Evolutionary conservation across 352 stramenopile genomes (phyloP).

Genomic region (Pythium sp.): DNA sequence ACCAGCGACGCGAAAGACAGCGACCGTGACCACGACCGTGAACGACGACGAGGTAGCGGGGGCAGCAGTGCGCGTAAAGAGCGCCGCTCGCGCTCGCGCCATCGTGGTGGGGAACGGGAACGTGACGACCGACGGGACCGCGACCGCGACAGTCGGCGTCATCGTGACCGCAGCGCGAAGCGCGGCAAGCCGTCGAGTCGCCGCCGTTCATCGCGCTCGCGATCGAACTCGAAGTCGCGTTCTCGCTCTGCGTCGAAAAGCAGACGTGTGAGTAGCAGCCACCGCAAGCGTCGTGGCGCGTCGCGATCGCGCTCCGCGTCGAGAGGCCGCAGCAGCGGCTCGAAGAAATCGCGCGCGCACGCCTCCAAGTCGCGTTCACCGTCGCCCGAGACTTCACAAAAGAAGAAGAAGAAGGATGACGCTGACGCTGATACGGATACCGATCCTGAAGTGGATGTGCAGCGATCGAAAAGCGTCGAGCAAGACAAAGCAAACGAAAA

Average conservation of each 20-base stretch:
- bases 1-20: slow-evolving; percentile 15
- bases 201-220: slow-evolving; percentile 24
- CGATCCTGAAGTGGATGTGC: slow-evolving; percentile 9
- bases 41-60: slow-evolving; percentile 13
- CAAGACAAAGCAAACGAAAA: slow-evolving; percentile 8
- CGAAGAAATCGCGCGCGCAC: slow-evolving; percentile 17
- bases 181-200: slow-evolving; percentile 30
- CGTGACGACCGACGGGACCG: slow-evolving; percentile 6
- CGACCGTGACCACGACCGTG: slow-evolving; percentile 7
- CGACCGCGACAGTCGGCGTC: slow-evolving; percentile 27
- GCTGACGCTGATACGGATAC: slow-evolving; percentile 16
- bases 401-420: slow-evolving; percentile 25
- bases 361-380: slow-evolving; percentile 31
- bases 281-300: slow-evolving; percentile 8
- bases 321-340: slow-evolving; percentile 15
- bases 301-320: slow-evolving; percentile 13
- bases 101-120: slow-evolving; percentile 7
- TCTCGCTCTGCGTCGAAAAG: slow-evolving; percentile 26
- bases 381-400: slow-evolving; percentile 14
- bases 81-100: slow-evolving; percentile 26
- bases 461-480: not conserved
- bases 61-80: not conserved
- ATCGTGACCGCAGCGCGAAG: slow-evolving; percentile 25
- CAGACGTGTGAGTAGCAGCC: slow-evolving; percentile 12
- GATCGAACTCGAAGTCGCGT: slow-evolving; percentile 24